Conservation (phyloP, 2,329 filamentous ascomycete species). For the Erysiphe pisi region DNA sequence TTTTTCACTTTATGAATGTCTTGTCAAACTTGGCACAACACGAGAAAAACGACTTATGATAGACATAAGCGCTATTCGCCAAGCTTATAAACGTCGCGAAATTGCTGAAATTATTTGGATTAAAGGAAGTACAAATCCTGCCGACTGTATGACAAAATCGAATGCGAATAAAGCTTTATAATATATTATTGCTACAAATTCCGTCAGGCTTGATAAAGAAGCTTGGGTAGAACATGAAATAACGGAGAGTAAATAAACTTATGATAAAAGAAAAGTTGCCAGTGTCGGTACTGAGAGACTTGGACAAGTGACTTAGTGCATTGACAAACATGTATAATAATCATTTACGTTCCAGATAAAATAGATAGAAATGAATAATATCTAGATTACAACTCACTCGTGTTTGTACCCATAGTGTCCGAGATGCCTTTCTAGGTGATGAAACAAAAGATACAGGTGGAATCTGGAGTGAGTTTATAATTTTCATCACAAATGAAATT, state of each 20-base stretch:
- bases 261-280: background rate
- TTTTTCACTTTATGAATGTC: background rate
- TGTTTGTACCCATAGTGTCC: no score
- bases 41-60: slow-evolving; percentile 17
- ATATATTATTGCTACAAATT: background rate
- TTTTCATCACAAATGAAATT: no score
- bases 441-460: no score
- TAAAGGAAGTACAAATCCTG: slow-evolving; percentile 14
- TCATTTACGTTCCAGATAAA: background rate
- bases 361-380: no score
- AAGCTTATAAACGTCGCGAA: slow-evolving; percentile 19
- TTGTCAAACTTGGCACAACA: no score
- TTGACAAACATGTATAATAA: background rate
- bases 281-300: no score
- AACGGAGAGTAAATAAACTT: background rate
- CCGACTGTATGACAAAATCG: slow-evolving; percentile 14
- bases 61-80: slow-evolving; percentile 6
- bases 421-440: no score
- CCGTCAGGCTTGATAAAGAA: background rate
- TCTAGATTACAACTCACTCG: no score
- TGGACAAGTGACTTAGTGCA: no score
- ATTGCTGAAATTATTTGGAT: slow-evolving; percentile 24
- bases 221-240: slow-evolving; percentile 3
- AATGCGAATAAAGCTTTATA: slow-evolving; percentile 2
- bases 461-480: no score